Conservation (phyloP, 495 filamentous ascomycete species). For the Penicillium coprophilum region DNA sequence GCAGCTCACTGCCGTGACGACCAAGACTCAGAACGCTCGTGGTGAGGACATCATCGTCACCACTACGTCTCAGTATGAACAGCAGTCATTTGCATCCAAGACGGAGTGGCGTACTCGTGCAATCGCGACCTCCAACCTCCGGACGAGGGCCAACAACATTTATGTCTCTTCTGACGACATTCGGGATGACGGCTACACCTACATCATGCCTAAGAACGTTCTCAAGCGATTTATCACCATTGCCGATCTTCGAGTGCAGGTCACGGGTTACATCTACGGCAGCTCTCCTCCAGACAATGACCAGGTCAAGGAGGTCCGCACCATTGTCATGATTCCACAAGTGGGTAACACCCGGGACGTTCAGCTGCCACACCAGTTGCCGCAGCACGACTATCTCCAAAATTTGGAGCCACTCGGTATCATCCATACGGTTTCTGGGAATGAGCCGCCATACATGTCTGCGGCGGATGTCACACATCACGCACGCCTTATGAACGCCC, state of each 20-base stretch:
- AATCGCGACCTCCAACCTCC: conserved; percentile 93
- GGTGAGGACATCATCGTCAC: conserved; percentile 99
- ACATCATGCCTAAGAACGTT: conserved; percentile 98
- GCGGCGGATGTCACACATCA: conserved; percentile 93
- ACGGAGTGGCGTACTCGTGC: conserved; percentile 98
- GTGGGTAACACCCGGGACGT: conserved; percentile 91
- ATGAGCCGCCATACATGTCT: conserved; percentile 94
- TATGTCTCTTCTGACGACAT: conserved; percentile 96
- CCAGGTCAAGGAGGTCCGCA: conserved; percentile 93
- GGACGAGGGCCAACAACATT: conserved; percentile 95
- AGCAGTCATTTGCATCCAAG: conserved; percentile 96
- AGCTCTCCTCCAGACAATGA: conserved; percentile 90
- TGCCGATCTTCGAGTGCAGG: conserved; percentile 93
- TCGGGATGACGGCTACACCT: conserved; percentile 79
- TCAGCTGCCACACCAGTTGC: conserved; percentile 86
- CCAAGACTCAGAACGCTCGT: conserved; percentile 96
- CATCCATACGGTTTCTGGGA: conserved; percentile 93
- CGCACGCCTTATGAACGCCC: conserved; percentile 78
- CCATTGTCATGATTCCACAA: conserved; percentile 97
- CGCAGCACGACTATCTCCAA: conserved; percentile 88
- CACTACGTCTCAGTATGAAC: conserved; percentile 94
- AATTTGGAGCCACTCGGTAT: conserved; percentile 88
- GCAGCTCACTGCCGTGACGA: conserved; percentile 95
- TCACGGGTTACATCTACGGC: conserved; percentile 94
- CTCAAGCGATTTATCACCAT: conserved; percentile 98